A percentile compares a stretch with the other conserved stretches of the same genome.
Evolutionary conservation across 208 protist genomes (phyloP).

Genomic region (Kentomonas sorsogonicus): DNA sequence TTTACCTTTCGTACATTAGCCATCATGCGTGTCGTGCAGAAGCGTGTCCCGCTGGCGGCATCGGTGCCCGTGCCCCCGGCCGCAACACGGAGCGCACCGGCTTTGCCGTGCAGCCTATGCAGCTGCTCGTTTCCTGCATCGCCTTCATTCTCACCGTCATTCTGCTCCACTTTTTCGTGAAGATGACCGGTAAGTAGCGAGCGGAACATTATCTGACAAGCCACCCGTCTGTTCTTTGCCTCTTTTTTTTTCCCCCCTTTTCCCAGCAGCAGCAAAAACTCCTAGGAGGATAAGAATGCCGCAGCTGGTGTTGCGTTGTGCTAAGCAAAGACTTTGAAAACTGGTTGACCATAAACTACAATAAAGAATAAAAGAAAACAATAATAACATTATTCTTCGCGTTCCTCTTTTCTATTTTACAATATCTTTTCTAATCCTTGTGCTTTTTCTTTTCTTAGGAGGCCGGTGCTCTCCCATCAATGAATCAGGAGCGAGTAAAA

Average conservation of each 20-base stretch:
- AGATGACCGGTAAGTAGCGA: slow-evolving; percentile 40
- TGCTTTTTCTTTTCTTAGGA: no score
- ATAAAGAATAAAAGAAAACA: not conserved
- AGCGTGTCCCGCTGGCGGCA: slow-evolving; percentile 18
- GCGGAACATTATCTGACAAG: not conserved
- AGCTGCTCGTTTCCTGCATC: slow-evolving; percentile 57
- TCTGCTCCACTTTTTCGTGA: slow-evolving; percentile 84
- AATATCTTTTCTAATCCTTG: not conserved
- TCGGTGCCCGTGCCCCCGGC: slow-evolving; percentile 13
- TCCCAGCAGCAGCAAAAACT: not conserved
- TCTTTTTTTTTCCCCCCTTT: slow-evolving; percentile 12
- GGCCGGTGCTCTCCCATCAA: no score
- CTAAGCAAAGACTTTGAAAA: no score
- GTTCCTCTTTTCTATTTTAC: not conserved
- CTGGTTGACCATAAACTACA: not conserved
- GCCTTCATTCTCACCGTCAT: slow-evolving; percentile 81
- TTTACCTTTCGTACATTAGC: slow-evolving; percentile 2
- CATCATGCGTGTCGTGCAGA: slow-evolving; percentile 56
- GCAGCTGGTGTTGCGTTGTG: no score
- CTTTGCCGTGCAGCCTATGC: slow-evolving; percentile 66
- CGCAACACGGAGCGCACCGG: slow-evolving; percentile 63
- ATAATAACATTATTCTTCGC: not conserved
- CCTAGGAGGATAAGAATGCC: not conserved
- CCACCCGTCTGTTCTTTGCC: not conserved
- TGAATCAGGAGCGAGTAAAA: no score